Conservation (phyloP, 345 rosid species). For the Streptanthus diversifolius region DNA sequence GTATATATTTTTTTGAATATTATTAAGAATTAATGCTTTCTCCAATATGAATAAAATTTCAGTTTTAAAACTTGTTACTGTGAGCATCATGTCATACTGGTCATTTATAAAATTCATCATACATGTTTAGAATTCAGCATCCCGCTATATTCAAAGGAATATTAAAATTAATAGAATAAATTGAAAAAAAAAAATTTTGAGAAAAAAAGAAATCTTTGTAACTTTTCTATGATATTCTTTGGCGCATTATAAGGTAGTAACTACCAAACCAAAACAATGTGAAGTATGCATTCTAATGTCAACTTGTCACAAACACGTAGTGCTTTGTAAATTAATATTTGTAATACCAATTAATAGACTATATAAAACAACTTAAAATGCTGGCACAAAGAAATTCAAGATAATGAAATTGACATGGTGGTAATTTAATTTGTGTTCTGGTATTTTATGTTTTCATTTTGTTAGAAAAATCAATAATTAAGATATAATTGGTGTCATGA, state of each 20-base stretch:
- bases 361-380: neutral
- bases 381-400: neutral
- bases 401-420: neutral
- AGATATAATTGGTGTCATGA: neutral
- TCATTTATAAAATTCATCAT: too few relatives aligned
- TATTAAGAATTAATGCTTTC: too few relatives aligned
- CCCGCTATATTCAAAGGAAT: too few relatives aligned
- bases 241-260: neutral
- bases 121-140: too few relatives aligned
- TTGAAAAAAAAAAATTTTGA: too few relatives aligned
- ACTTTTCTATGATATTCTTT: neutral
- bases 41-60: too few relatives aligned
- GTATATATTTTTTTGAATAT: too few relatives aligned
- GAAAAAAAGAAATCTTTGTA: too few relatives aligned
- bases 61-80: too few relatives aligned
- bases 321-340: neutral
- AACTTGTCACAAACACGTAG: neutral
- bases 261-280: neutral
- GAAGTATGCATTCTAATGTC: neutral
- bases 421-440: neutral
- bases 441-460: neutral
- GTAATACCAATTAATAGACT: neutral
- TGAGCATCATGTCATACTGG: too few relatives aligned
- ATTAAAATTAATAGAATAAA: too few relatives aligned
- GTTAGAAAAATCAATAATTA: neutral